Conservation (phyloP, 2,329 filamentous ascomycete genomes). For the Talaromyces islandicus region DNA sequence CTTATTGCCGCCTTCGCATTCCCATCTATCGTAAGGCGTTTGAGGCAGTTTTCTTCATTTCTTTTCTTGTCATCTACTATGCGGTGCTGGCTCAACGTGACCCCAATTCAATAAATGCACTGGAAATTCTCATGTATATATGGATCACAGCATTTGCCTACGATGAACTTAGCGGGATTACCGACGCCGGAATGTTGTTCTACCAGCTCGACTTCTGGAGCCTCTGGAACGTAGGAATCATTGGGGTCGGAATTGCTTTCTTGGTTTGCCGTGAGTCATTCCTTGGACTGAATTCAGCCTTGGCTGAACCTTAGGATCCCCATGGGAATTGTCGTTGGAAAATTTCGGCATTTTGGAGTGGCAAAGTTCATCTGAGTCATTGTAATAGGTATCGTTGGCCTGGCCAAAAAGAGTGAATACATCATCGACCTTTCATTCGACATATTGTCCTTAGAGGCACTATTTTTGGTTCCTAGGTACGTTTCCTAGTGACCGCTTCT, state of each 20-base stretch:
- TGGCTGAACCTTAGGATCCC: slow-evolving; percentile 3
- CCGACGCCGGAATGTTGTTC: slow-evolving; percentile 79
- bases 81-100: slow-evolving; percentile 73
- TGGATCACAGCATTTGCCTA: slow-evolving; percentile 87
- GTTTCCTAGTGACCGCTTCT: slow-evolving; percentile 9
- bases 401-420: slow-evolving; percentile 53
- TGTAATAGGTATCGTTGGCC: slow-evolving; percentile 57
- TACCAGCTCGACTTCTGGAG: slow-evolving; percentile 82
- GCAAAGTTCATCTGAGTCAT: neutral
- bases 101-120: slow-evolving; percentile 56
- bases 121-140: slow-evolving; percentile 70
- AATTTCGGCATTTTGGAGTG: neutral
- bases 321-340: neutral
- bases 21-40: slow-evolving; percentile 80
- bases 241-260: slow-evolving; percentile 65
- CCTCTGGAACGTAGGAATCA: slow-evolving; percentile 67
- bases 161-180: slow-evolving; percentile 78
- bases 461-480: slow-evolving; percentile 75
- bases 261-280: slow-evolving; percentile 61
- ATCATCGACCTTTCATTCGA: slow-evolving; percentile 81
- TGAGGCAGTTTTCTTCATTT: slow-evolving; percentile 73
- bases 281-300: slow-evolving; percentile 17
- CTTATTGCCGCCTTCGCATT: slow-evolving; percentile 69
- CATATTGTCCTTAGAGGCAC: slow-evolving; percentile 78
- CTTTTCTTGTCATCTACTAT: slow-evolving; percentile 77